phyloP scores from a whole-genome alignment of 306 rosid genomes.

The Luffa aegyptiaca region DNA sequence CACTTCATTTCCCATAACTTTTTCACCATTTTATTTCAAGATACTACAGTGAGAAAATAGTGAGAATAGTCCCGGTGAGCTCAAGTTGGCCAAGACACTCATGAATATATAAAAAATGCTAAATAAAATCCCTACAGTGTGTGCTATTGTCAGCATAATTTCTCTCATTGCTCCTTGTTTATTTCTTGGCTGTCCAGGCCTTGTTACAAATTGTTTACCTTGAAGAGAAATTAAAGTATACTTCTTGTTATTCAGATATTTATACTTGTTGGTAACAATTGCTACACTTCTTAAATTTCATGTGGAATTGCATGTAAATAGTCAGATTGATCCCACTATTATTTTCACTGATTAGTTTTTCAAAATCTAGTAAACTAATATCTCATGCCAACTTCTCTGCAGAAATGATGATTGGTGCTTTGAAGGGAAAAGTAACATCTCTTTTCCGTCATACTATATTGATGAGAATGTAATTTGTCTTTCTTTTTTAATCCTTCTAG shows the following conservation, averaged over 20 bases:
- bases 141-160: neutral
- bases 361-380: conserved; percentile 15
- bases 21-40: neutral
- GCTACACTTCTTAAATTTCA: neutral
- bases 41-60: neutral
- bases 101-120: neutral
- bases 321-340: neutral
- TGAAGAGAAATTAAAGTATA: neutral
- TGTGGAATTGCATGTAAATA: neutral
- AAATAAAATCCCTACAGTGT: neutral
- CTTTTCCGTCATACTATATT: conserved; percentile 94
- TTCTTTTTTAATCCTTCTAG: conserved; percentile 7
- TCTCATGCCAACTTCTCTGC: conserved; percentile 36
- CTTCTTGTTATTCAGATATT: neutral
- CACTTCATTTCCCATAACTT: neutral
- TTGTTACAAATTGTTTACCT: neutral
- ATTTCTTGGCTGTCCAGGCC: neutral
- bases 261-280: neutral
- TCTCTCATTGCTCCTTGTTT: neutral
- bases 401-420: conserved; percentile 89
- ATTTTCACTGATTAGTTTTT: conserved; percentile 7
- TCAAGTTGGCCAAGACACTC: neutral
- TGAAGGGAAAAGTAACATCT: conserved; percentile 70
- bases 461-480: conserved; percentile 82
- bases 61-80: neutral